These are phyloP conservation scores for Chlamydomonas urium DNA, from an alignment of 139 green algal genomes.

Conservation along the genomic window DNA sequence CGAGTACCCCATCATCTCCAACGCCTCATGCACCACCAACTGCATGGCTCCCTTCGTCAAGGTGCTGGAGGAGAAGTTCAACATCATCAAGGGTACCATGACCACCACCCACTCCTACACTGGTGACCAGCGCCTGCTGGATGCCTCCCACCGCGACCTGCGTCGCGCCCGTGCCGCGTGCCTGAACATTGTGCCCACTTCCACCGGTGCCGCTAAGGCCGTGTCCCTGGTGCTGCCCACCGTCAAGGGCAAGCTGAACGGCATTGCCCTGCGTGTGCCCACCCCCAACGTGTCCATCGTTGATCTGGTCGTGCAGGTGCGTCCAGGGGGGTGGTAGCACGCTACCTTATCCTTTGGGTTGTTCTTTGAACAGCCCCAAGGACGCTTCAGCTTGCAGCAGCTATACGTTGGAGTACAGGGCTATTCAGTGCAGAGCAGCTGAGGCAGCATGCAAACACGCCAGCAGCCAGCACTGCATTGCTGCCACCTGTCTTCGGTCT, in stretches of 20 bases:
- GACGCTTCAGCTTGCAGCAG: too few relatives aligned
- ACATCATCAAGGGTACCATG: constrained; percentile 99
- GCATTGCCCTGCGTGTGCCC: constrained; percentile 97
- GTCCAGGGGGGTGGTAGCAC: too few relatives aligned
- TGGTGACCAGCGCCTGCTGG: constrained; percentile 96
- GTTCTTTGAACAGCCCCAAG: too few relatives aligned
- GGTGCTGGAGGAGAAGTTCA: constrained; percentile 98
- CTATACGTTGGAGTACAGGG: too few relatives aligned
- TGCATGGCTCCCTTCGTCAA: constrained; percentile 99
- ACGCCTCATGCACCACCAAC: constrained; percentile 99
- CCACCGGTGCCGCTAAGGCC: constrained; percentile 97
- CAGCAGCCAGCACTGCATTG: too few relatives aligned
- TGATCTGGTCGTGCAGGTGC: constrained; percentile 95
- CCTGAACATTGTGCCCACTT: constrained; percentile 99
- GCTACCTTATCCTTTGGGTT: too few relatives aligned
- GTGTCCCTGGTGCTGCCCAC: constrained; percentile 92
- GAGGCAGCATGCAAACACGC: too few relatives aligned
- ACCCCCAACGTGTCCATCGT: constrained; percentile 98
- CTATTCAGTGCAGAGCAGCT: too few relatives aligned
- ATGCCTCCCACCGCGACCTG: constrained; percentile 97
- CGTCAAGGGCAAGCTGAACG: constrained; percentile 94
- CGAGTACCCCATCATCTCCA: constrained; percentile 88
- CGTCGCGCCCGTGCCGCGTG: constrained; percentile 92
- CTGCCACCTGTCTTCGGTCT: too few relatives aligned
- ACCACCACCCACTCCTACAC: constrained; percentile 99